Conservation (phyloP, 371 early-diverging fungal species). For the Mortierella sp. region DNA sequence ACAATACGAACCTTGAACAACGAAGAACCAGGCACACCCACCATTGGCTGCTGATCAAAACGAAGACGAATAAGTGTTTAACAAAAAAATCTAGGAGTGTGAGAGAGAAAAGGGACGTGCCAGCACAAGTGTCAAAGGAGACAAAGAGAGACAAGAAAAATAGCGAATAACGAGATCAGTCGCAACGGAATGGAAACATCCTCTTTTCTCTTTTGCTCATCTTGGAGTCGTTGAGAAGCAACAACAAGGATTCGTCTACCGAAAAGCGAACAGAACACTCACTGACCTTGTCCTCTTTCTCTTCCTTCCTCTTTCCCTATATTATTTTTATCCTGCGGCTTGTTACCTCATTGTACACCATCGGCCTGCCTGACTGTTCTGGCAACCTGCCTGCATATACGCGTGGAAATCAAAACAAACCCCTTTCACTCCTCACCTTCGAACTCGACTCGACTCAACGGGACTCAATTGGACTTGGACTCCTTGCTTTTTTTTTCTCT, state of each 20-base stretch:
- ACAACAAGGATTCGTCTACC: too few relatives aligned
- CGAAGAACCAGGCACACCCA: not conserved
- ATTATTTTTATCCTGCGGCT: not conserved
- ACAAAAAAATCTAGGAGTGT: not conserved
- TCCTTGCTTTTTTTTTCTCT: slow-evolving; percentile 9
- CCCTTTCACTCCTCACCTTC: not conserved
- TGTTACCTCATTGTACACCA: slow-evolving; percentile 9
- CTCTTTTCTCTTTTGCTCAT: too few relatives aligned
- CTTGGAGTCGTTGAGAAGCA: too few relatives aligned
- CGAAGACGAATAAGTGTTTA: not conserved
- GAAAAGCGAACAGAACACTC: not conserved
- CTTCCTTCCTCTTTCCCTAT: not conserved
- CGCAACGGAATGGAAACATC: too few relatives aligned
- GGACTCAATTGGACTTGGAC: not conserved
- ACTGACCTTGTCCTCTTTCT: not conserved
- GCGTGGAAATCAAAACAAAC: not conserved
- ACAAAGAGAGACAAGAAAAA: too few relatives aligned
- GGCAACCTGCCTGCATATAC: not conserved
- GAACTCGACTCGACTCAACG: not conserved
- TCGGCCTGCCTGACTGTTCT: not conserved
- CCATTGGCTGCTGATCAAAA: not conserved
- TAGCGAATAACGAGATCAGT: too few relatives aligned
- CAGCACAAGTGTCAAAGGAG: too few relatives aligned
- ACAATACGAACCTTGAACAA: not conserved
- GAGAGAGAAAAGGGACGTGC: not conserved